phyloP scores from a whole-genome alignment of 2,329 filamentous ascomycete species.

The Aspergillus sp. region DNA sequence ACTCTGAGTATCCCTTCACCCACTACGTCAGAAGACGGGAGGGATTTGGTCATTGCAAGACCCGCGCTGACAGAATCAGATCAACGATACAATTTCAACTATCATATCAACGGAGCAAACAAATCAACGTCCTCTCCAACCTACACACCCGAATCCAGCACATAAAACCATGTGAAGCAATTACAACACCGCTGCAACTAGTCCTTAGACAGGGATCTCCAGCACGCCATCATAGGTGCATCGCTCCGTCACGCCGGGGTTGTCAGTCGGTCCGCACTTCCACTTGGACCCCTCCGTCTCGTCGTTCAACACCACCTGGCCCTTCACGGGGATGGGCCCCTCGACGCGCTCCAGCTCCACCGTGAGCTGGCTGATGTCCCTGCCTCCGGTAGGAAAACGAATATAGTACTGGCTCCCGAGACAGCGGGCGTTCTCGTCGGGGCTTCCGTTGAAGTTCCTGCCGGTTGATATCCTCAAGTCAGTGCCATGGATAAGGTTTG shows the following conservation, averaged over 20 bases:
- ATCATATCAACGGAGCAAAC: no score
- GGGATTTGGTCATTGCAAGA: no score
- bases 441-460: slow-evolving; percentile 15
- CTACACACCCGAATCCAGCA: no score
- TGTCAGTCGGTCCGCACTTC: slow-evolving; percentile 17
- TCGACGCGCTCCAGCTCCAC: slow-evolving; percentile 21
- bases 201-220: slow-evolving; percentile 4
- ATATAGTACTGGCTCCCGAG: slow-evolving; percentile 26
- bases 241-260: slow-evolving; percentile 6
- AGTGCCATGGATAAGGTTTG: not conserved
- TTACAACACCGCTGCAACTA: not conserved
- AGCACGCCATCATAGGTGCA: slow-evolving; percentile 19
- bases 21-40: no score
- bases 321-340: slow-evolving; percentile 20
- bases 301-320: slow-evolving; percentile 14
- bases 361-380: slow-evolving; percentile 20
- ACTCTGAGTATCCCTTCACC: no score
- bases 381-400: slow-evolving; percentile 19
- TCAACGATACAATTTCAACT: no score
- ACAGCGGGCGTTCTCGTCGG: slow-evolving; percentile 21
- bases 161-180: not conserved
- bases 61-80: no score
- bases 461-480: not conserved
- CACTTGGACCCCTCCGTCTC: slow-evolving; percentile 18
- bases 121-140: no score